Percentiles rank a stretch among this genome's conserved stretches.
These are phyloP conservation scores for Apiotrichum mycotoxinovorans DNA, from an alignment of 1,284 basidiomycete species.

Conservation along the genomic window DNA sequence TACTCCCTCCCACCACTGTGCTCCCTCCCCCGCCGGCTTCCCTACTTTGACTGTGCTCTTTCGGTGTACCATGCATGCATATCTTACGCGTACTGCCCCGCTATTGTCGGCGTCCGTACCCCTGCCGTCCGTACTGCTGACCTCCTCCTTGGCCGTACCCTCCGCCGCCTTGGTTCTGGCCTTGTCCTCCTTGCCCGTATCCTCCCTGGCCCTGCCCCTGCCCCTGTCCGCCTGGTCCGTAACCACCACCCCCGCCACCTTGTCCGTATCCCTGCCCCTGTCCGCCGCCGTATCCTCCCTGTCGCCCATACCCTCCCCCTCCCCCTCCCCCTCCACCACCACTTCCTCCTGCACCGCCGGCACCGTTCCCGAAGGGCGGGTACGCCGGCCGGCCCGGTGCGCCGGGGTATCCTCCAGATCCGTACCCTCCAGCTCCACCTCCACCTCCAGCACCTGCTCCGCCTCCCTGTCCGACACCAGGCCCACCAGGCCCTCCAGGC, in stretches of 20 bases:
- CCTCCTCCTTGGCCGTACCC: conserved; percentile 1
- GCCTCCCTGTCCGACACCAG: too few species aligned
- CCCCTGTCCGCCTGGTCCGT: background rate
- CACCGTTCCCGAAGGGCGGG: background rate
- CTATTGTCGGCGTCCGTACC: conserved; percentile 11
- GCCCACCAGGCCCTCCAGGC: background rate
- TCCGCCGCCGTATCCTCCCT: conserved; percentile 5
- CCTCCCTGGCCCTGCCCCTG: conserved; percentile 2
- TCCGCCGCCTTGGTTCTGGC: background rate
- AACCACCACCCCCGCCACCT: conserved; percentile 8
- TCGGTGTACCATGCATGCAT: conserved; percentile 15
- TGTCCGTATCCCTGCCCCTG: background rate
- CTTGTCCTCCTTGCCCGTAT: conserved; percentile 1
- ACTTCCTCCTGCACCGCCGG: background rate
- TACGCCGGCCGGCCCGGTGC: too few species aligned
- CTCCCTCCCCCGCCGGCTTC: too few species aligned
- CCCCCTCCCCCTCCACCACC: background rate
- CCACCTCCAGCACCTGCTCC: too few species aligned
- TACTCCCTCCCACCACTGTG: too few species aligned
- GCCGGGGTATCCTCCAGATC: background rate
- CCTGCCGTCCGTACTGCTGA: background rate
- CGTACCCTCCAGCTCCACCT: background rate
- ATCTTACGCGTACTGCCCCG: background rate
- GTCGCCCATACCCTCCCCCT: background rate
- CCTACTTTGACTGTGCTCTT: too few species aligned